phyloP scores from a whole-genome alignment of 805 yeast genomes.

The Kodamaea kaohsiungensis region DNA sequence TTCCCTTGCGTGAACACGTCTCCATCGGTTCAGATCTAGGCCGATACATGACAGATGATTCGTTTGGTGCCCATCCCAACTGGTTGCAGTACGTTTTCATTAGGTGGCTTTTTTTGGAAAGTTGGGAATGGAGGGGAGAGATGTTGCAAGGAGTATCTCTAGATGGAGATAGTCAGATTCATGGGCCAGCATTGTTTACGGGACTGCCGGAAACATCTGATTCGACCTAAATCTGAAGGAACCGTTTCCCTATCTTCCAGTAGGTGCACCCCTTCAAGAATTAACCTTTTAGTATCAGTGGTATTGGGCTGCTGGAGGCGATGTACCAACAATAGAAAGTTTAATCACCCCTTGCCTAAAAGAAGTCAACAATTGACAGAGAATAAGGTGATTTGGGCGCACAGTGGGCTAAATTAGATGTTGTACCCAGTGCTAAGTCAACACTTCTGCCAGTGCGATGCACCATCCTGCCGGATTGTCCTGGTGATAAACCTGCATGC shows the following conservation, averaged over 20 bases:
- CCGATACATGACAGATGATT: neutral
- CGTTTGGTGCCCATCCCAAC: neutral
- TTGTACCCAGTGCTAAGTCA: neutral
- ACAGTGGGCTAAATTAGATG: neutral
- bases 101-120: neutral
- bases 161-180: neutral
- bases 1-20: neutral
- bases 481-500: neutral
- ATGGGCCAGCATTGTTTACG: neutral
- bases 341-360: slow-evolving; percentile 1
- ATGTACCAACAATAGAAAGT: neutral
- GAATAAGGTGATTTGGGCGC: slow-evolving; percentile 1
- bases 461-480: neutral
- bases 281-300: neutral
- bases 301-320: neutral
- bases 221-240: neutral
- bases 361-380: slow-evolving; percentile 3
- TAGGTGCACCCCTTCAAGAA: neutral
- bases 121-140: neutral
- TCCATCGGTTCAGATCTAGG: slow-evolving; percentile 3
- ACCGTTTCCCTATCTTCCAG: neutral
- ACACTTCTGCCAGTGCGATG: neutral
- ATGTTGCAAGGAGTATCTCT: neutral
- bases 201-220: neutral
- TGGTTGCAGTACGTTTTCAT: neutral